A percentile compares a stretch with the other conserved stretches of the same genome.
Conservation (phyloP, 2,329 filamentous ascomycete species). For the Diaporthe vaccinii region DNA sequence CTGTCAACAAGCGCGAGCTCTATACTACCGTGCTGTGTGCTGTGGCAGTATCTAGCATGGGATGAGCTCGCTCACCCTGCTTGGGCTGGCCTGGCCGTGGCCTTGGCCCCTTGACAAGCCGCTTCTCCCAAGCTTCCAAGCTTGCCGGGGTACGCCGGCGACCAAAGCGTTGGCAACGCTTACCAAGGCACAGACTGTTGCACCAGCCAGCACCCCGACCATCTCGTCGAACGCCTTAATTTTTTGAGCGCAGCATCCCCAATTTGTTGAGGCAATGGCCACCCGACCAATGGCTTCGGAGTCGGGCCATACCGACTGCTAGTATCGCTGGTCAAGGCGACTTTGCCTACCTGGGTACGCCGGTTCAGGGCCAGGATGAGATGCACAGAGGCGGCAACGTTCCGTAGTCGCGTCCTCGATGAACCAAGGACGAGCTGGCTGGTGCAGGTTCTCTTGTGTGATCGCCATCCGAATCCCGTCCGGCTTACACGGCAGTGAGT, state of each 20-base stretch:
- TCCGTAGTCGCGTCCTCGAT: neutral
- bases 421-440: conserved; percentile 9
- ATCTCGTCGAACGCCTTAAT: neutral
- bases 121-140: conserved; percentile 12
- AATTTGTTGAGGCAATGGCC: conserved; percentile 8
- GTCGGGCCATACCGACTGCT: conserved; percentile 3
- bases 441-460: conserved; percentile 16
- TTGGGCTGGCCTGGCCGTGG: conserved; percentile 12
- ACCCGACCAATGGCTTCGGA: neutral
- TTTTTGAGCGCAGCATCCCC: neutral
- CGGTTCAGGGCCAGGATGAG: neutral
- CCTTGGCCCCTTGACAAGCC: conserved; percentile 14
- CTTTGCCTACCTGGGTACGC: neutral
- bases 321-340: neutral
- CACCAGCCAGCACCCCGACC: conserved; percentile 4
- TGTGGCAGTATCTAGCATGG: neutral
- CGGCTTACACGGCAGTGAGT: conserved; percentile 19
- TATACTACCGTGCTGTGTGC: neutral
- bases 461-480: conserved; percentile 17
- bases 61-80: neutral
- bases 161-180: conserved; percentile 19
- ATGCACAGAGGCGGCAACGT: neutral
- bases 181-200: neutral
- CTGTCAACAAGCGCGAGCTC: conserved; percentile 13
- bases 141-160: conserved; percentile 25